Evolutionary conservation across 768 basidiomycete species (phyloP).

Genomic region (Mycena chlorophos): DNA sequence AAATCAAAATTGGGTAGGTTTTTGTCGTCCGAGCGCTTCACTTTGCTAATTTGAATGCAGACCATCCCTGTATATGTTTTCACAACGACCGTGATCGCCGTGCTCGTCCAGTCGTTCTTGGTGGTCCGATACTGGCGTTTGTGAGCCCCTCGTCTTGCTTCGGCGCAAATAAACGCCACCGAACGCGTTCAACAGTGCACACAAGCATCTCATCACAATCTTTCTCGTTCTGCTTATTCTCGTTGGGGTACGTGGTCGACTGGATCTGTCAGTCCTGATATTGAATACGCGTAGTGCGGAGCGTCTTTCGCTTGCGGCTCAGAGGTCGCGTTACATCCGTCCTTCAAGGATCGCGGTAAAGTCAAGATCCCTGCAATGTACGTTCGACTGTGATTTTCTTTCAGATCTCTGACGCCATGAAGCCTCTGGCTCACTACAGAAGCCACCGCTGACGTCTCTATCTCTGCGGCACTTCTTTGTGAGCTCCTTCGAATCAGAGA

Average conservation of each 20-base stretch:
- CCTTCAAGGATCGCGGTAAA: constrained; percentile 2
- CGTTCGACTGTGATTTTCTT: neutral
- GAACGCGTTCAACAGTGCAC: neutral
- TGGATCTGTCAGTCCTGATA: neutral
- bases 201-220: neutral
- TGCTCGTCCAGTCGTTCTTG: neutral
- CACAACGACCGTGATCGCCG: neutral
- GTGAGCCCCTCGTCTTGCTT: neutral
- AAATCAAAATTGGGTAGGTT: neutral
- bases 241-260: neutral
- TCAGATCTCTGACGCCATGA: neutral
- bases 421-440: constrained; percentile 4
- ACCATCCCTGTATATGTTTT: constrained; percentile 4
- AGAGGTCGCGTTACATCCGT: neutral
- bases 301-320: constrained; percentile 1
- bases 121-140: constrained; percentile 3
- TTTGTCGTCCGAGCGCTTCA: neutral
- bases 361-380: constrained; percentile 1
- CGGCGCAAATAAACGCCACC: neutral
- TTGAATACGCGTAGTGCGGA: neutral
- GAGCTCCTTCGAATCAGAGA: neutral
- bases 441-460: neutral
- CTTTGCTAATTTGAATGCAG: neutral
- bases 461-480: neutral
- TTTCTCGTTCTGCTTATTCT: neutral